These are phyloP conservation scores for Trichoderma sp. DNA, from an alignment of 2,329 filamentous ascomycete genomes.

Conservation along the genomic window DNA sequence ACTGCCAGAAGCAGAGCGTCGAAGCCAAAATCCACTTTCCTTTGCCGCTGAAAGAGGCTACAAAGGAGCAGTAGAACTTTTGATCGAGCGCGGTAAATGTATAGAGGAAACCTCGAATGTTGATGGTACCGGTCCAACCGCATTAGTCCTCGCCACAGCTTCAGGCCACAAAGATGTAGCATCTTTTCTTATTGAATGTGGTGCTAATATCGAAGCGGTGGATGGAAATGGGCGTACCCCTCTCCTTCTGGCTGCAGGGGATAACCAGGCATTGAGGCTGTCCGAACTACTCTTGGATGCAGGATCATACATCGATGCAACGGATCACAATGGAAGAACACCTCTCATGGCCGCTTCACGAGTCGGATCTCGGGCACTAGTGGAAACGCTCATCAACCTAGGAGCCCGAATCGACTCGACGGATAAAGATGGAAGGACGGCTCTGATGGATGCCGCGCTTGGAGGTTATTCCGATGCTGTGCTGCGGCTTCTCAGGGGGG, in stretches of 20 bases:
- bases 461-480: not conserved
- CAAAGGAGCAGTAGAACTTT: not conserved
- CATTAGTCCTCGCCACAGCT: not conserved
- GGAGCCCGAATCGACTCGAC: not conserved
- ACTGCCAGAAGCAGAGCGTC: not conserved
- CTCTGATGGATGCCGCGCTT: not conserved
- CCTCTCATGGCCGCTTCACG: not conserved
- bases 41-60: not conserved
- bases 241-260: not conserved
- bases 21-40: not conserved
- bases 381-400: not conserved
- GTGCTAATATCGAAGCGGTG: not conserved
- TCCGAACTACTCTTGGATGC: not conserved
- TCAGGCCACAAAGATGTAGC: not conserved
- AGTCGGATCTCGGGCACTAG: not conserved
- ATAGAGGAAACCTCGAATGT: not conserved
- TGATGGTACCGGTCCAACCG: not conserved
- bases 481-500: not conserved
- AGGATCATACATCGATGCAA: not conserved
- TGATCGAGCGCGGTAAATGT: not conserved
- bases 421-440: not conserved
- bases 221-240: not conserved
- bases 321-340: not conserved
- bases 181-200: not conserved
- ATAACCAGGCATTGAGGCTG: not conserved